Percentiles rank a stretch among this genome's conserved stretches.
Evolutionary conservation across 108 stramenopile genomes (phyloP).

Genomic region (Fistulifera pelliculosa): DNA sequence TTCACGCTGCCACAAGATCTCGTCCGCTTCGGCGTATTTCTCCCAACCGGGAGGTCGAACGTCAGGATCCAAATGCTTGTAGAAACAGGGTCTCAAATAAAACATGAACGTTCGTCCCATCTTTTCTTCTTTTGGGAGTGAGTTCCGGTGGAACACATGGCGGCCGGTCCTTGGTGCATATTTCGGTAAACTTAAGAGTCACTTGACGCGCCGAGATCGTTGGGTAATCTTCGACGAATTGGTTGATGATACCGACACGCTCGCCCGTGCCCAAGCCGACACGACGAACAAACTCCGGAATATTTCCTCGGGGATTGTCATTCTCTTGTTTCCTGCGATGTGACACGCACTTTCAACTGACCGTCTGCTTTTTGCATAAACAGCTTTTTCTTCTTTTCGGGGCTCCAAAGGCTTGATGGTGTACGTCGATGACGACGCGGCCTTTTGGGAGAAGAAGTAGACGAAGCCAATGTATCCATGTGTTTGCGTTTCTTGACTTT

Average conservation of each 20-base stretch:
- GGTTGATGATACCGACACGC: conserved; percentile 66
- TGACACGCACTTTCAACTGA: conserved; percentile 34
- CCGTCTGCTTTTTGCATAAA: conserved; percentile 33
- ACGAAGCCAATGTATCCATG: background rate
- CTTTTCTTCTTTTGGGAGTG: conserved; percentile 24
- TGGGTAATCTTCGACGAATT: conserved; percentile 70
- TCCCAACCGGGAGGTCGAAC: conserved; percentile 77
- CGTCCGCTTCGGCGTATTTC: conserved; percentile 57
- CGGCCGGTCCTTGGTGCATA: conserved; percentile 75
- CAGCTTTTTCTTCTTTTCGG: conserved; percentile 20
- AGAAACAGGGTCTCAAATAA: conserved; percentile 74
- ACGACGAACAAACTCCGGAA: conserved; percentile 67
- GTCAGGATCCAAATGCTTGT: conserved; percentile 56
- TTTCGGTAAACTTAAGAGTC: conserved; percentile 65
- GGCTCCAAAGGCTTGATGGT: background rate
- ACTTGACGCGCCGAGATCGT: conserved; percentile 70
- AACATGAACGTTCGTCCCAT: conserved; percentile 62
- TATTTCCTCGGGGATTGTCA: conserved; percentile 66
- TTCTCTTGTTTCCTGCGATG: conserved; percentile 53
- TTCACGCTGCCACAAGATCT: conserved; percentile 34
- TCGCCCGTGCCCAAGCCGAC: conserved; percentile 66
- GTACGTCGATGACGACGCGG: no score
- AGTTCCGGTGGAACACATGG: conserved; percentile 40
- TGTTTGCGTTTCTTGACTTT: conserved; percentile 36
- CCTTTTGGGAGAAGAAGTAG: no score